A percentile compares a stretch with the other conserved stretches of the same genome.
Evolutionary conservation across 169 alveolate species (phyloP).

Genomic region (Eimeria praecox): DNA sequence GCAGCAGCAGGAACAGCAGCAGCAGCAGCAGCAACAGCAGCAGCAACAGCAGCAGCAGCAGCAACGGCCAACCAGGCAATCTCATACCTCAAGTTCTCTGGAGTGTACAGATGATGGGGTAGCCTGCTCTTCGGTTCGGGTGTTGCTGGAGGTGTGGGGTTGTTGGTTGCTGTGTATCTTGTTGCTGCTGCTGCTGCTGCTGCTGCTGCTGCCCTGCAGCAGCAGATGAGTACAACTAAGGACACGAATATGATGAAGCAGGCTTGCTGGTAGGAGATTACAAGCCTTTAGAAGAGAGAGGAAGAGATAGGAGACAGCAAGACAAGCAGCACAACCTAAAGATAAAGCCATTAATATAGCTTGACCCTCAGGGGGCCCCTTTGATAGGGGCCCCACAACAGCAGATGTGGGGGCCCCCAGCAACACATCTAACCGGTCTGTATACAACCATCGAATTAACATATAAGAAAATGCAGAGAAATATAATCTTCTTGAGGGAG

Average conservation of each 20-base stretch:
- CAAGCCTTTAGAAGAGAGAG: not conserved
- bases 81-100: conserved; percentile 36
- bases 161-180: not conserved
- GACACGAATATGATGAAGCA: conserved; percentile 50
- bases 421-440: conserved; percentile 51
- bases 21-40: conserved; percentile 25
- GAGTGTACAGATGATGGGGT: conserved; percentile 47
- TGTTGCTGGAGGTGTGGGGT: not conserved
- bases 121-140: not conserved
- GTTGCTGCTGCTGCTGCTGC: conserved; percentile 28
- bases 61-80: not conserved
- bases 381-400: conserved; percentile 68
- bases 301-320: not conserved
- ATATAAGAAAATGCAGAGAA: conserved; percentile 34
- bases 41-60: not conserved
- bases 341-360: not conserved
- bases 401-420: conserved; percentile 62
- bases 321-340: conserved; percentile 20
- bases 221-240: conserved; percentile 48
- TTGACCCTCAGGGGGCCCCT: conserved; percentile 72
- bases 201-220: conserved; percentile 47
- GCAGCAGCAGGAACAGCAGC: not conserved
- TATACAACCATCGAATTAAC: conserved; percentile 22
- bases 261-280: conserved; percentile 22
- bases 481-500: conserved; percentile 11